Evolutionary conservation across 257 asterid genomes (phyloP), one percentile per base, ranked within the genome.

Genomic region (Galeopsis tetrahit): DNA sequence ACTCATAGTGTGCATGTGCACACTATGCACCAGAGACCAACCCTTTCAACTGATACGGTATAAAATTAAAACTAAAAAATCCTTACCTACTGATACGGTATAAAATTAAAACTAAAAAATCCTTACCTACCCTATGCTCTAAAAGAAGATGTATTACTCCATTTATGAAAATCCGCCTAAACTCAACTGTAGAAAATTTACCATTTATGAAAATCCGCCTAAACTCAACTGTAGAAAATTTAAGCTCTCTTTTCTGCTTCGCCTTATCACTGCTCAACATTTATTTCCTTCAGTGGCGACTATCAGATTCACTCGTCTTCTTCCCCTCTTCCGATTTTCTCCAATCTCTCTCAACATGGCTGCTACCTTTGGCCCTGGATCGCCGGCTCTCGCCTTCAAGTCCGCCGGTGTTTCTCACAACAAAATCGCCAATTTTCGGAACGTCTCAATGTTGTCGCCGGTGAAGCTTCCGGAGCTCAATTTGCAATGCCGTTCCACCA

Each of bases 291-390:
- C 75, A 8, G 80, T 79, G 82, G 82, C 81, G 73, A 76, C 73
- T 76, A 40, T 34, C 65, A 51, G 64, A 21, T 68, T 72, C 44
- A 53, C 75, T 64, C 80, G 66, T 59, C 63, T 63, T 33, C 78
- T 68, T 75, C 79, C 72, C 31, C 58, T 39, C 36, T 49, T 59
- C 39, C 69, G 52, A 10, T n/a, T 32, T 38, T 39, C 72, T 3
- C 72, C 3, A 34, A 48, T 48, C 40, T 32, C 56, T 46, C 66
- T 62, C 33, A 49, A 32, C 32, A 72, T 82, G 75, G 84, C 85
- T 33, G 80, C 92, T 66, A 72, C 88, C 69, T 66, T 84, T 35
- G 82, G 80, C 48, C 77, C 87, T 9, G 96, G 93, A 80, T 86
- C 92, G n/a, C 83, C 96, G 43, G 63, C 80, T 17, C 77, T 78